Percentiles rank a stretch among this genome's conserved stretches.
phyloP scores from a whole-genome alignment of 106 monocot species.

The Posidonia australis region DNA sequence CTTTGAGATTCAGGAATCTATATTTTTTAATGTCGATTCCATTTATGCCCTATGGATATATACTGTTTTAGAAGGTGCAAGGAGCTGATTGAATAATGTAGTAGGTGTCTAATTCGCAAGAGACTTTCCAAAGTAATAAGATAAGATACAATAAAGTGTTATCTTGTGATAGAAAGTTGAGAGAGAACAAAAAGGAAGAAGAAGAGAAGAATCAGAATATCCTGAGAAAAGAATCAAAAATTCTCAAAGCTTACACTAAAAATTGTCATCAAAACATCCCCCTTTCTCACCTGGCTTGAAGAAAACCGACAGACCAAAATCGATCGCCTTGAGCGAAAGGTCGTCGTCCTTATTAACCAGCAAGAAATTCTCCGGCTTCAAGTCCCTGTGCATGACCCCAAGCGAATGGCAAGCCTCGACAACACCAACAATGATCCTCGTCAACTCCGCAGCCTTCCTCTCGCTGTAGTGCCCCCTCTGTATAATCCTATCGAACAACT shows the following conservation, averaged over 20 bases:
- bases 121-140: too few species aligned
- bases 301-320: constrained; percentile 82
- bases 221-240: too few species aligned
- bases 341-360: constrained; percentile 56
- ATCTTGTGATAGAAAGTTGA: too few species aligned
- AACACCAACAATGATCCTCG: constrained; percentile 65
- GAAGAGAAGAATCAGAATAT: too few species aligned
- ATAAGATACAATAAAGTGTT: too few species aligned
- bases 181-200: too few species aligned
- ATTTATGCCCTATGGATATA: neutral
- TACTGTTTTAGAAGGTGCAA: too few species aligned
- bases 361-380: constrained; percentile 87
- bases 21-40: too few species aligned
- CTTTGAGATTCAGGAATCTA: too few species aligned
- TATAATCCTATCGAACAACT: constrained; percentile 63
- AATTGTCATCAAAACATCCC: neutral
- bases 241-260: neutral
- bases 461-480: constrained; percentile 75
- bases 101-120: too few species aligned
- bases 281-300: constrained; percentile 53
- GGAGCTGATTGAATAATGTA: too few species aligned
- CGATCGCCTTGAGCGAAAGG: constrained; percentile 62
- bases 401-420: constrained; percentile 83
- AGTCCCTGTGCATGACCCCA: constrained; percentile 85
- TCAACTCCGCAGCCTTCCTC: constrained; percentile 62